Evolutionary conservation across 495 filamentous ascomycete genomes (phyloP).

Genomic region (Hypoxylon subgilvum): DNA sequence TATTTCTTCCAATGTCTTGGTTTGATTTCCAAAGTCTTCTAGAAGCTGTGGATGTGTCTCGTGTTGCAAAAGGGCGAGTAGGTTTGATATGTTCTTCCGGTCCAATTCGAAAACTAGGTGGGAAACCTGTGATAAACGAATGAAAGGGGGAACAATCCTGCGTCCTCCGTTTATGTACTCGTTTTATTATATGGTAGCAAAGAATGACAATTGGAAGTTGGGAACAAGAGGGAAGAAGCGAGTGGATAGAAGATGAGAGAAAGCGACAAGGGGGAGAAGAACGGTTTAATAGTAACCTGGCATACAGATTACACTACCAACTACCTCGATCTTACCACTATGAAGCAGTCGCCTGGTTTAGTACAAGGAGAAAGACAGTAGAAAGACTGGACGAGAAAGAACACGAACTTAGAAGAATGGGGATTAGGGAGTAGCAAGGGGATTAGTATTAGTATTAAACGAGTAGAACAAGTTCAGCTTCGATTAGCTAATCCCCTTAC

Average conservation of each 20-base stretch:
- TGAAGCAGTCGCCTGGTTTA: too few relatives aligned
- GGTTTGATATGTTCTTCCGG: constrained; percentile 15
- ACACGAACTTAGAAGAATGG: too few relatives aligned
- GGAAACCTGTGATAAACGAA: constrained; percentile 29
- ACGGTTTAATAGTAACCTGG: constrained; percentile 16
- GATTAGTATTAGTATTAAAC: constrained; percentile 3
- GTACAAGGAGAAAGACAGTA: too few relatives aligned
- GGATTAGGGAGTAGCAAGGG: background rate
- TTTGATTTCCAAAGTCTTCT: constrained; percentile 7
- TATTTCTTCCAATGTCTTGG: background rate
- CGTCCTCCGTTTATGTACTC: constrained; percentile 34
- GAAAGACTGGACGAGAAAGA: constrained; percentile 12
- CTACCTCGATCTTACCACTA: too few relatives aligned
- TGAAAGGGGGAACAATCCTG: constrained; percentile 38
- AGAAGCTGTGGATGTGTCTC: constrained; percentile 3
- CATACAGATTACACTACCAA: too few relatives aligned
- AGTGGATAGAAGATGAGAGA: constrained; percentile 29
- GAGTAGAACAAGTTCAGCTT: constrained; percentile 18
- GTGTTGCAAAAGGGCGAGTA: background rate
- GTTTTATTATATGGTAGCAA: constrained; percentile 18
- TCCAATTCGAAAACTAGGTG: background rate
- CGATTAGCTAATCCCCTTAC: constrained; percentile 9
- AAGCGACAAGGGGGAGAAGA: constrained; percentile 44
- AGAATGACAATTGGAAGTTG: constrained; percentile 24
- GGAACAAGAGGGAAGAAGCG: constrained; percentile 15